Evolutionary conservation across 768 basidiomycete species (phyloP).

Genomic region (Russula griseocarnosa): DNA sequence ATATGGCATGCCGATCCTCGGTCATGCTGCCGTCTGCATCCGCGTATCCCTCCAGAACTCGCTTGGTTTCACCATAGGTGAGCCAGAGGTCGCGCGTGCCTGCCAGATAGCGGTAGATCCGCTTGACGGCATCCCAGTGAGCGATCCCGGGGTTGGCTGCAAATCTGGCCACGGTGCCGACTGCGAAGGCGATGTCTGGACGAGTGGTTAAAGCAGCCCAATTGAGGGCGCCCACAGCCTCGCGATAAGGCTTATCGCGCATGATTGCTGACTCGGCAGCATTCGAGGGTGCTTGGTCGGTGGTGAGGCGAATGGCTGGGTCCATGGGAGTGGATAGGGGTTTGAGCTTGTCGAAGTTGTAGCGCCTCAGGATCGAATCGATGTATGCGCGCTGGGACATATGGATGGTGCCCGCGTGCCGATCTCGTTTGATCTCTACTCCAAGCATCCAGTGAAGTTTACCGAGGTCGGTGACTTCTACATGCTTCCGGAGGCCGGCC

Average conservation of each 20-base stretch:
- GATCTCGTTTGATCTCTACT: no score
- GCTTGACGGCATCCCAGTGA: background rate
- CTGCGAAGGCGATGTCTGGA: background rate
- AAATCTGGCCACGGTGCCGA: background rate
- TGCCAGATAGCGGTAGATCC: background rate
- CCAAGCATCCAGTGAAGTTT: no score
- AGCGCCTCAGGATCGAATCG: background rate
- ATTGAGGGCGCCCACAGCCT: background rate
- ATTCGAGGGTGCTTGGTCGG: background rate
- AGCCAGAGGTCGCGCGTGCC: background rate
- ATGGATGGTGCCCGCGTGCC: no score
- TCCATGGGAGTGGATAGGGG: background rate
- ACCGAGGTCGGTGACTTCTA: no score
- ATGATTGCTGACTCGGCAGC: background rate
- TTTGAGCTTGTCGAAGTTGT: background rate
- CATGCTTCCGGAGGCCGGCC: no score
- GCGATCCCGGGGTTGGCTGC: background rate
- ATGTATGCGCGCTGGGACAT: no score
- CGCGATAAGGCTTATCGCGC: background rate
- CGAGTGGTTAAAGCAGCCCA: background rate
- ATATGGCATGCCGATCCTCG: conserved; percentile 31
- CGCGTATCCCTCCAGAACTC: conserved; percentile 23
- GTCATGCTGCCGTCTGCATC: conserved; percentile 35
- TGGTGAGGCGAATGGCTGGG: background rate
- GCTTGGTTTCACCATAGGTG: conserved; percentile 19